Evolutionary conservation across 2,329 filamentous ascomycete genomes (phyloP), one percentile per base, ranked within the genome.

Genomic region (Dactylellina cionopaga): DNA sequence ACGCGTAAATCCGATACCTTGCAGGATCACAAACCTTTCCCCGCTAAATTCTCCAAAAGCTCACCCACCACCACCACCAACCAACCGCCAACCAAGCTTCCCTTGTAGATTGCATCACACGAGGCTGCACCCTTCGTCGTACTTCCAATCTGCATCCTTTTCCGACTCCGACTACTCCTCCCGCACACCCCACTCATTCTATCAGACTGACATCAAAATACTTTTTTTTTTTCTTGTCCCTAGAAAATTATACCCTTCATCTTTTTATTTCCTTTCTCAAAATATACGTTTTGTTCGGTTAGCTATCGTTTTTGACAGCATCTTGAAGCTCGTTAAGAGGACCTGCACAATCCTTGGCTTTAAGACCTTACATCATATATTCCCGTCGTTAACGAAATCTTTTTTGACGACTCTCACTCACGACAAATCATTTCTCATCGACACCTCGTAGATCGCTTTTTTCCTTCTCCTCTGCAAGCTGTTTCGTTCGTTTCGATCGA

Each of bases 71-170:
- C n/a, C n/a, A n/a, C n/a, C n/a, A n/a, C n/a, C n/a, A n/a, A n/a
- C n/a, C n/a, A n/a, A n/a, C n/a, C n/a, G n/a, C n/a, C n/a, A n/a
- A n/a, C n/a, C 24, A 41, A 64, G 66, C 68, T 72, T 59, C 59
- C 68, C 59, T 72, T 43, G 37, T 17, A 22, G 59, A 64, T 64
- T 71, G 59, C 68, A 72, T 65, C 68, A 72, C 68, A 72, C 68
- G 68, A 72, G 68, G 68, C 68, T 72, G 68, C 68, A 72, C 68
- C 68, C 68, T 71, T 59, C 59, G 44, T 46, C 68, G 68, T 72
- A 51, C 46, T 47, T 37, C 41, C 51, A 54, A 72, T 65, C 66
- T 63, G 37, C 47, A 25, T 33, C 27, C 31, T 9, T 24, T 24
- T n/a, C 47, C 33, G 10, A 11, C 47, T 15, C 5, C 3, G 24